Evolutionary conservation across 163 green algal genomes (phyloP).

Genomic region (Chlorella variabilis): DNA sequence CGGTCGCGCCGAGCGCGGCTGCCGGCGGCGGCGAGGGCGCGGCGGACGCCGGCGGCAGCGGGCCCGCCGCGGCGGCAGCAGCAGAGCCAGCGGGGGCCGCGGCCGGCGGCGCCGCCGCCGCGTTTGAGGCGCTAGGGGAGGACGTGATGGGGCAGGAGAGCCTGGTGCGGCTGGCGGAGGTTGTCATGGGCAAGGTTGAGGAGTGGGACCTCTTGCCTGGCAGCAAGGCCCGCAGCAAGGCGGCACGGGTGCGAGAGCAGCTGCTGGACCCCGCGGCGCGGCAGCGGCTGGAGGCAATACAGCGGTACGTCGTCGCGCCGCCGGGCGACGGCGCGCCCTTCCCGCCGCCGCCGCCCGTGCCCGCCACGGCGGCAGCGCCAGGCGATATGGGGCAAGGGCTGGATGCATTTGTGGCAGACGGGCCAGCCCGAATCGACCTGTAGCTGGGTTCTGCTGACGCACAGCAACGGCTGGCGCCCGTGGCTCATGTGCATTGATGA

Average conservation of each 20-base stretch:
- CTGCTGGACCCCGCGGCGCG: conserved; percentile 34
- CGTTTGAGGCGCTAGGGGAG: conserved; percentile 3
- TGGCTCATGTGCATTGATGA: too few species aligned
- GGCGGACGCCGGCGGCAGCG: neutral
- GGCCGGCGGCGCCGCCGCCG: conserved; percentile 1
- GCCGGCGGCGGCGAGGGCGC: conserved; percentile 5
- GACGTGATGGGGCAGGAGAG: neutral
- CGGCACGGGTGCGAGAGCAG: conserved; percentile 38
- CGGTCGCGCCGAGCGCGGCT: neutral
- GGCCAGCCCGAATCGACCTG: neutral
- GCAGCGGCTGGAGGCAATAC: conserved; percentile 27
- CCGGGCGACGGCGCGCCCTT: conserved; percentile 17
- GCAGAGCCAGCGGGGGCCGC: neutral
- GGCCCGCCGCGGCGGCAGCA: neutral
- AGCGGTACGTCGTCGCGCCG: neutral
- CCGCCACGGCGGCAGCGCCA: neutral
- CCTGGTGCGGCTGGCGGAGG: conserved; percentile 42
- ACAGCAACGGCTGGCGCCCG: too few species aligned
- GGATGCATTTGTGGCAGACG: neutral
- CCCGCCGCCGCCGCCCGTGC: conserved; percentile 28
- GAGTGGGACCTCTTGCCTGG: conserved; percentile 51
- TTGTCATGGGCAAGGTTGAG: conserved; percentile 54
- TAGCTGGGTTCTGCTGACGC: neutral
- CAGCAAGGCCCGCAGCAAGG: conserved; percentile 26
- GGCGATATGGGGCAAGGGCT: neutral